Conservation (phyloP, 495 filamentous ascomycete species). For the Penicillium macrosclerotiorum region DNA sequence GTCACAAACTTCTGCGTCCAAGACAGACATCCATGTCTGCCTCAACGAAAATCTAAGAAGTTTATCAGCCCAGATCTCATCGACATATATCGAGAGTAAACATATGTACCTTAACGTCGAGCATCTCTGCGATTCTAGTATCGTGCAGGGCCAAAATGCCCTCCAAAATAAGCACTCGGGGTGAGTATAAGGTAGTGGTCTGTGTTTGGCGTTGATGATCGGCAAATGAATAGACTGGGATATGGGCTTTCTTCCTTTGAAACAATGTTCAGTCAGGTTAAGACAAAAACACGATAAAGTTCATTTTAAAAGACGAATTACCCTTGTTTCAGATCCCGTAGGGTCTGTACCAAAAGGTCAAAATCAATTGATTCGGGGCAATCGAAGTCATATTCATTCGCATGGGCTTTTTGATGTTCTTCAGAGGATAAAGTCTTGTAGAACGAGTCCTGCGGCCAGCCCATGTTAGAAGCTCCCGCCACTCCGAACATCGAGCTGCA, state of each 20-base stretch:
- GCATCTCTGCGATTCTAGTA: constrained; percentile 74
- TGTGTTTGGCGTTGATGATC: constrained; percentile 77
- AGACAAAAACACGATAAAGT: neutral
- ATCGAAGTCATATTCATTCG: constrained; percentile 94
- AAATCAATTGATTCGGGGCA: constrained; percentile 94
- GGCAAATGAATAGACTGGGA: constrained; percentile 93
- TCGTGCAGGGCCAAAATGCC: constrained; percentile 96
- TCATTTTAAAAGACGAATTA: constrained; percentile 34
- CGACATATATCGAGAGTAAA: neutral
- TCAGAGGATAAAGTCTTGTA: constrained; percentile 82
- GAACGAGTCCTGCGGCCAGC: constrained; percentile 74
- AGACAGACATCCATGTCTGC: constrained; percentile 94
- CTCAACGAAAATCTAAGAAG: constrained; percentile 81
- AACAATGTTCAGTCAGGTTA: constrained; percentile 7
- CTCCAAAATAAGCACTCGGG: constrained; percentile 92
- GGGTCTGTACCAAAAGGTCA: constrained; percentile 76
- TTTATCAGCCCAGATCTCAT: neutral
- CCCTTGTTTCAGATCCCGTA: constrained; percentile 88
- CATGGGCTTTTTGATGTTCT: constrained; percentile 71
- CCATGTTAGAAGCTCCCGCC: constrained; percentile 24
- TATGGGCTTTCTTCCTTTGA: constrained; percentile 80
- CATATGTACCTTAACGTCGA: constrained; percentile 77
- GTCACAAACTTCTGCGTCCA: constrained; percentile 75
- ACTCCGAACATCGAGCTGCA: neutral
- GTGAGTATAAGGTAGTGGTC: constrained; percentile 89